Evolutionary conservation across 1,284 basidiomycete species (phyloP), one percentile per base, ranked within the genome.

Genomic region (Trametes polyzona): DNA sequence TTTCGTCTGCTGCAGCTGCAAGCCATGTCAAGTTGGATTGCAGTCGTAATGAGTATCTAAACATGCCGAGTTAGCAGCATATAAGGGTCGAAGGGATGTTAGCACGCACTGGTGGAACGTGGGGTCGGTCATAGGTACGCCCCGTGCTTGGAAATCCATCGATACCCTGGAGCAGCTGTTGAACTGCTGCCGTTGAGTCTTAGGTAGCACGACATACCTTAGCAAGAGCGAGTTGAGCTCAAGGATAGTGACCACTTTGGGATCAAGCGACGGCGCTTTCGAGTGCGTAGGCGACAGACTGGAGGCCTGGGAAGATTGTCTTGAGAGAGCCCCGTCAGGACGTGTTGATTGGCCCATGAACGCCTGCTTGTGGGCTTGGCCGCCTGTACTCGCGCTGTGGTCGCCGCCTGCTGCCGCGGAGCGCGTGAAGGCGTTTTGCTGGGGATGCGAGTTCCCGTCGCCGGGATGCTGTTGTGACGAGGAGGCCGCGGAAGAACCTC

Each of bases 21-120:
- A 90, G 73, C 84, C 86, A 91, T 1, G 78, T 74, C 10, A 91
- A 74, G 69, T 90, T 90, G 26, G 82, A 78, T 65, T 89, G 83
- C 37, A 90, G 71, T 56, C 87, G 80, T 17, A 54, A 53, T 5
- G 79, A 69, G 69, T 82, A 88, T 67, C 87, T 90, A 63, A 29
- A 35, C 24, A 9, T 24, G n/a, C 37, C 24, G 44, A 36, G 37
- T 50, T 32, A 48, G 29, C 11, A 42, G 19, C 4, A 58, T 48
- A 49, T 35, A 33, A 26, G 65, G 24, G n/a, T n/a, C 35, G 51
- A 36, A 55, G 50, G 49, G 11, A 32, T 39, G 44, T 36, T 51
- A 47, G 9, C 77, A 54, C 86, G 65, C 61, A 90, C 88, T 84
- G 79, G 59, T 78, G 74, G 65, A 79, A 85, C 42, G 79, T 76